A percentile compares a stretch with the other conserved stretches of the same genome.
Evolutionary conservation across 345 rosid genomes (phyloP).

Genomic region (Populus simonii): DNA sequence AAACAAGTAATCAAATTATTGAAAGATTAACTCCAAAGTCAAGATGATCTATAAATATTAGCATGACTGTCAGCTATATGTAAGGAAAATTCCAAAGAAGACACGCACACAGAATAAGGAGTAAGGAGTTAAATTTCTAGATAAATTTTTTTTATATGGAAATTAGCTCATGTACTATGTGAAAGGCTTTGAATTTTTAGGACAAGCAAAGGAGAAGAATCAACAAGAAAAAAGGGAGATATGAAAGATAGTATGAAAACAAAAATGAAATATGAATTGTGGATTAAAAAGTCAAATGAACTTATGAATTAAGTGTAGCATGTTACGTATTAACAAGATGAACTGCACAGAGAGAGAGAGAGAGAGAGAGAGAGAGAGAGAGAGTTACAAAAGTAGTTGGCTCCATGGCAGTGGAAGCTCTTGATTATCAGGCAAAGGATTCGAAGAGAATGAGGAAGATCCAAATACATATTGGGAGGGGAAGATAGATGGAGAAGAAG

Average conservation of each 20-base stretch:
- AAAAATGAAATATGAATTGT: background rate
- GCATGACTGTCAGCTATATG: background rate
- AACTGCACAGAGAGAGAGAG: background rate
- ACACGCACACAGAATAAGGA: background rate
- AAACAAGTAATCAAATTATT: background rate
- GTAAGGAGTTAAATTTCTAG: background rate
- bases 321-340: background rate
- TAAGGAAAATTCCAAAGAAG: background rate
- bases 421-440: constrained; percentile 33
- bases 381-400: constrained; percentile 50
- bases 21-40: background rate
- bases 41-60: background rate
- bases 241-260: background rate
- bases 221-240: background rate
- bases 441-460: constrained; percentile 38
- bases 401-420: constrained; percentile 61
- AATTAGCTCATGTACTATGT: background rate
- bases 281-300: background rate
- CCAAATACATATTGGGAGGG: constrained; percentile 43
- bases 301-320: background rate
- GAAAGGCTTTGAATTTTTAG: background rate
- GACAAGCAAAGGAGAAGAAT: background rate
- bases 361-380: constrained; percentile 12
- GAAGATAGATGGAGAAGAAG: constrained; percentile 31
- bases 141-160: no score